A percentile compares a stretch with the other conserved stretches of the same genome.
phyloP scores from a whole-genome alignment of 129 eudicot species.

The Oenanthe sinensis region DNA sequence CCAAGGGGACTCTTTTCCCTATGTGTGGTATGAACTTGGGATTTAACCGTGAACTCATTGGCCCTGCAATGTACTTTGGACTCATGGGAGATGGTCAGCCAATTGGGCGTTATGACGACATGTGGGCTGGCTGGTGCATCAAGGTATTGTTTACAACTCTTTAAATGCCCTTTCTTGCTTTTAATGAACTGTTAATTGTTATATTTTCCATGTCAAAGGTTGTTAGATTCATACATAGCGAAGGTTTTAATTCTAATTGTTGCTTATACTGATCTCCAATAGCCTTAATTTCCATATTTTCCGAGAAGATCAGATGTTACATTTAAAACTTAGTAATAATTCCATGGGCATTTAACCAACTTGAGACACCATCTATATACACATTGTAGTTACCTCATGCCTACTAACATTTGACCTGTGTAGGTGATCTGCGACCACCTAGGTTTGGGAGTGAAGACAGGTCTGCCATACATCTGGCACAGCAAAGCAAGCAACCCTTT shows the following conservation, averaged over 20 bases:
- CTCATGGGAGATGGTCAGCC: conserved; percentile 84
- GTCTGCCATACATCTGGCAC: conserved; percentile 72
- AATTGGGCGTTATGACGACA: conserved; percentile 58
- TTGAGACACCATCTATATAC: neutral
- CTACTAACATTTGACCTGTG: neutral
- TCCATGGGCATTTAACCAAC: neutral
- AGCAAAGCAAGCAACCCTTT: conserved; percentile 75
- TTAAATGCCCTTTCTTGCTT: neutral
- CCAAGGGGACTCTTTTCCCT: conserved; percentile 72
- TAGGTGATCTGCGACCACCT: conserved; percentile 68
- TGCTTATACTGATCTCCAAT: neutral
- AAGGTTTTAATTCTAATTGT: neutral
- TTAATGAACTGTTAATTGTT: neutral
- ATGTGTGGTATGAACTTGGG: conserved; percentile 82
- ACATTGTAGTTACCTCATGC: neutral
- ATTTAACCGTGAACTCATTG: conserved; percentile 64
- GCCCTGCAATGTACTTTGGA: conserved; percentile 80
- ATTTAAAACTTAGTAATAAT: neutral
- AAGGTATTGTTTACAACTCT: conserved; percentile 28
- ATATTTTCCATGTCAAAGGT: neutral
- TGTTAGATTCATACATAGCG: neutral
- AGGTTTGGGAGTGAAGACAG: conserved; percentile 57
- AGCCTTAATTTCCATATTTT: neutral
- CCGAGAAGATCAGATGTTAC: neutral
- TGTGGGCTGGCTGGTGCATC: conserved; percentile 87